Conservation (phyloP, 164 flowering plant genomes). For the Chimonanthus salicifolius region DNA sequence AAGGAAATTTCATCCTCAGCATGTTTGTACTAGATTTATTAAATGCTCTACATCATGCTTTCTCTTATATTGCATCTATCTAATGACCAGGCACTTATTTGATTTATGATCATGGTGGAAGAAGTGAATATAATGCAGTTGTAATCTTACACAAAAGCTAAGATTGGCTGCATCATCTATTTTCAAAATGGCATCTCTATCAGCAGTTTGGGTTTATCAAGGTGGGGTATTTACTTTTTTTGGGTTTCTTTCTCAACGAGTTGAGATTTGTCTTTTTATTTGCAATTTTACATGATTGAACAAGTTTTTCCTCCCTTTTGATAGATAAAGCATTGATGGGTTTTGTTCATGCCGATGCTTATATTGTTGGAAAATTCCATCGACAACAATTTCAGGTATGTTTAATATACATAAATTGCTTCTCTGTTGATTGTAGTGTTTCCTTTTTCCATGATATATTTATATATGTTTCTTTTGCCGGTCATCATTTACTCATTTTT, state of each 20-base stretch:
- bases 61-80: neutral
- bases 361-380: conserved; percentile 4
- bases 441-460: neutral
- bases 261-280: neutral
- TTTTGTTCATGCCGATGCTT: conserved; percentile 7
- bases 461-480: neutral
- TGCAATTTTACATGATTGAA: neutral
- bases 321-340: conserved; percentile 13
- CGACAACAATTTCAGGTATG: conserved; percentile 14
- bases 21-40: too few species aligned
- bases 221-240: neutral
- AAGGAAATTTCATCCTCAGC: too few species aligned
- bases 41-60: neutral
- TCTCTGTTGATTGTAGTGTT: neutral
- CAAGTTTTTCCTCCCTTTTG: neutral
- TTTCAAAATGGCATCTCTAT: conserved; percentile 14
- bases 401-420: neutral
- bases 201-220: conserved; percentile 15
- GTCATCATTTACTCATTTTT: neutral
- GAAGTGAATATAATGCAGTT: neutral
- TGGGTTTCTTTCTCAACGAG: neutral
- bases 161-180: neutral
- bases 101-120: neutral
- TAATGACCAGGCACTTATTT: neutral
- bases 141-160: neutral